These are phyloP conservation scores for Ilyonectria robusta DNA, from an alignment of 2,329 filamentous ascomycete species.

Conservation along the genomic window DNA sequence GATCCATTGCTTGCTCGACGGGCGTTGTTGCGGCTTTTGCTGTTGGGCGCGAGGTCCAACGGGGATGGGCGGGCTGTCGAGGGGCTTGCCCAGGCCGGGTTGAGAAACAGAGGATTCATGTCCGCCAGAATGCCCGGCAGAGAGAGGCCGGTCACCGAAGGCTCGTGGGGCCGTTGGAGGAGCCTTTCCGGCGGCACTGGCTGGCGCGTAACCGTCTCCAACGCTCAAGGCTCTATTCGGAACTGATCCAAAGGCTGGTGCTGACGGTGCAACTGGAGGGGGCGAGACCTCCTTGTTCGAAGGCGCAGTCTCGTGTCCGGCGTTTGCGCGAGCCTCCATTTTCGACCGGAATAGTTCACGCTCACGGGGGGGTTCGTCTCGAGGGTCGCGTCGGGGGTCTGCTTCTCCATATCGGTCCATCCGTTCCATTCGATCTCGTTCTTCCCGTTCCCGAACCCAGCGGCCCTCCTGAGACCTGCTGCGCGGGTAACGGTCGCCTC, in stretches of 20 bases:
- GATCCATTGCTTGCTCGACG: conserved; percentile 73
- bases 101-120: conserved; percentile 54
- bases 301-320: conserved; percentile 62
- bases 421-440: conserved; percentile 64
- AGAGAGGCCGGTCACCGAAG: conserved; percentile 64
- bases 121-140: conserved; percentile 56
- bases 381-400: conserved; percentile 59
- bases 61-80: conserved; percentile 65
- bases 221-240: conserved; percentile 60
- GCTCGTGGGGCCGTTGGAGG: conserved; percentile 69
- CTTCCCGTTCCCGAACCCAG: conserved; percentile 69
- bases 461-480: conserved; percentile 77
- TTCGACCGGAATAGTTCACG: conserved; percentile 65
- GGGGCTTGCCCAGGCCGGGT: conserved; percentile 60
- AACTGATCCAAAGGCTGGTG: conserved; percentile 70
- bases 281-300: conserved; percentile 68
- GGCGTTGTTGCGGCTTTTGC: conserved; percentile 58
- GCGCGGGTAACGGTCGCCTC: conserved; percentile 72
- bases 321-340: conserved; percentile 62
- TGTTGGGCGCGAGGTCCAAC: conserved; percentile 68
- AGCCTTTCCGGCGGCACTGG: conserved; percentile 58
- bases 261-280: conserved; percentile 70
- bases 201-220: conserved; percentile 50
- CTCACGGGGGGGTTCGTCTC: conserved; percentile 63
- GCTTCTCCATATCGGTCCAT: conserved; percentile 59